Evolutionary conservation across 495 filamentous ascomycete species (phyloP).

Genomic region (Aspergillus taichungensis): DNA sequence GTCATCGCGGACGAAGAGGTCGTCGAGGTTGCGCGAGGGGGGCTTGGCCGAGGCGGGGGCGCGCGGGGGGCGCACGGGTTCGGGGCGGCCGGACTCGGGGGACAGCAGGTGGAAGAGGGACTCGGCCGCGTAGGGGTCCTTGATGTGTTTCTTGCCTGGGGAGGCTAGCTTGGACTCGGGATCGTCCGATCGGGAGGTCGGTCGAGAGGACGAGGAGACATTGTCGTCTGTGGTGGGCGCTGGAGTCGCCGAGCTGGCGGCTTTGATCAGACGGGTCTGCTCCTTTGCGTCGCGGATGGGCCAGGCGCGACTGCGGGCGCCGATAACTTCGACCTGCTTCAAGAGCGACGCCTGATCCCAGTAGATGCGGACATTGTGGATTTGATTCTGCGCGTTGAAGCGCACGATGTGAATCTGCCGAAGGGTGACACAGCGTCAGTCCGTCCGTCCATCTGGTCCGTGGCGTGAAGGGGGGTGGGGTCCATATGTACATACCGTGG

Average conservation of each 20-base stretch:
- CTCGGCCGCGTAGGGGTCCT: slow-evolving; percentile 69
- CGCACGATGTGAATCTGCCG: slow-evolving; percentile 88
- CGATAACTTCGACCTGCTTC: slow-evolving; percentile 91
- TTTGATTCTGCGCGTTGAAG: slow-evolving; percentile 67
- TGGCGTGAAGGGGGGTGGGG: slow-evolving; percentile 11
- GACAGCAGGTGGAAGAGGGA: slow-evolving; percentile 37
- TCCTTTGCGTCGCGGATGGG: slow-evolving; percentile 86
- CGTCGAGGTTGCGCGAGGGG: slow-evolving; percentile 50
- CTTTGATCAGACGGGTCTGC: slow-evolving; percentile 64
- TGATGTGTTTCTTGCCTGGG: slow-evolving; percentile 41
- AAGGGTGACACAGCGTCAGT: neutral
- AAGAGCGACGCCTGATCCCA: slow-evolving; percentile 95
- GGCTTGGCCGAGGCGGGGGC: slow-evolving; percentile 48
- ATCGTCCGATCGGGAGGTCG: slow-evolving; percentile 8
- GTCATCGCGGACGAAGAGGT: slow-evolving; percentile 51
- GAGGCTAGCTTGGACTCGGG: slow-evolving; percentile 31
- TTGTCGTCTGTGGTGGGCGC: slow-evolving; percentile 5
- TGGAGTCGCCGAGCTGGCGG: slow-evolving; percentile 20
- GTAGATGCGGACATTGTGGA: slow-evolving; percentile 74
- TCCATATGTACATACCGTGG: slow-evolving; percentile 50
- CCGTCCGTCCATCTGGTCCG: too few species aligned
- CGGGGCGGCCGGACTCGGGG: slow-evolving; percentile 25
- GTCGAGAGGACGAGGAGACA: slow-evolving; percentile 7
- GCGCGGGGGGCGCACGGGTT: slow-evolving; percentile 26
- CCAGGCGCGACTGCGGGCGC: slow-evolving; percentile 79